These are phyloP conservation scores for Funneliformis mosseae DNA, from an alignment of 192 early-diverging fungal species.

Conservation along the genomic window DNA sequence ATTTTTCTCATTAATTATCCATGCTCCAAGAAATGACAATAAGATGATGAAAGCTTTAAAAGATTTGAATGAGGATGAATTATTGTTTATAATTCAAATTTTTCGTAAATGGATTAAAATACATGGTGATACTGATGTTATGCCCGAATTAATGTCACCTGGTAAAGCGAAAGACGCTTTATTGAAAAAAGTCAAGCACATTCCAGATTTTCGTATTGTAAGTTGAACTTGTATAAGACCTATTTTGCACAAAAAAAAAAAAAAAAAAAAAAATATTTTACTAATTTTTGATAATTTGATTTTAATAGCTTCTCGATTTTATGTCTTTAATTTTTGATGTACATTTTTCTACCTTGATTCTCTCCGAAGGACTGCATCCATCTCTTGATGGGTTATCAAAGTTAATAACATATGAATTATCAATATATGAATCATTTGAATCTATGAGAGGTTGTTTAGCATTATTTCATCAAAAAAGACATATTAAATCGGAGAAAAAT, in stretches of 20 bases:
- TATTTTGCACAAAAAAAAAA: not conserved
- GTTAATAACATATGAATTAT: not conserved
- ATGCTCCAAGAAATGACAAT: conserved; percentile 1
- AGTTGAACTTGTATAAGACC: not conserved
- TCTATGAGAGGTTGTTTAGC: conserved; percentile 1
- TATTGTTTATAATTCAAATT: not conserved
- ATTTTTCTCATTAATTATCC: not conserved
- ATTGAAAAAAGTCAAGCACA: not conserved
- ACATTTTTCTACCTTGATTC: not conserved
- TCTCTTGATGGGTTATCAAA: not conserved
- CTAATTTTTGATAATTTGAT: not conserved
- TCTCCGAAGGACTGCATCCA: not conserved
- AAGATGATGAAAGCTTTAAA: not conserved
- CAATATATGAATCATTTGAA: conserved; percentile 11
- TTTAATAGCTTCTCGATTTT: conserved; percentile 4
- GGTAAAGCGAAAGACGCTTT: not conserved
- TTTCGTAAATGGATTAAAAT: conserved; percentile 8
- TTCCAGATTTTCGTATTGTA: not conserved
- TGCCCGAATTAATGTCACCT: not conserved
- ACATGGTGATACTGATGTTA: not conserved
- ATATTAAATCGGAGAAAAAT: not conserved
- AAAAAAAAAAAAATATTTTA: not conserved
- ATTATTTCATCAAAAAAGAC: not conserved
- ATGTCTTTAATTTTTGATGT: not conserved
- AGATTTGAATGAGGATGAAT: not conserved